Conservation (phyloP, 441 rosid genomes). For the Aquilaria agallochum region DNA sequence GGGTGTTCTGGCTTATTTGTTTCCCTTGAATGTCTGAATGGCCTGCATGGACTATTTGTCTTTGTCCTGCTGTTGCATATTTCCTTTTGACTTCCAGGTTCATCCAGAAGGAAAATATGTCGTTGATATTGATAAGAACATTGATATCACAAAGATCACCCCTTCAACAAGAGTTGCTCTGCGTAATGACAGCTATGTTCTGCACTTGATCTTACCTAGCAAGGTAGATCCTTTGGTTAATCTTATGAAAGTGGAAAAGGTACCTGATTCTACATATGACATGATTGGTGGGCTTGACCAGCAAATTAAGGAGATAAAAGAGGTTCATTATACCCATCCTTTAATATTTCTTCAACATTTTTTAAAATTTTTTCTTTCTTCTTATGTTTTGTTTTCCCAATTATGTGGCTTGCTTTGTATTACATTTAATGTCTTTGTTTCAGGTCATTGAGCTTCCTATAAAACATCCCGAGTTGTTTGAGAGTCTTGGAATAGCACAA, state of each 20-base stretch:
- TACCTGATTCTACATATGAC: slow-evolving; percentile 95
- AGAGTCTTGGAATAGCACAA: slow-evolving; percentile 95
- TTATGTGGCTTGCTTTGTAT: neutral
- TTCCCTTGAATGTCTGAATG: neutral
- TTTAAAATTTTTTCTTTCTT: too few relatives aligned
- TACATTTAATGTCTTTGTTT: neutral
- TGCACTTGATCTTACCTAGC: slow-evolving; percentile 89
- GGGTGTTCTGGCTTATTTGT: neutral
- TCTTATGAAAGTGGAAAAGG: slow-evolving; percentile 97
- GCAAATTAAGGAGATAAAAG: slow-evolving; percentile 94
- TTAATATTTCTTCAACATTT: neutral
- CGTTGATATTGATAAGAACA: slow-evolving; percentile 91
- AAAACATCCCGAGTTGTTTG: slow-evolving; percentile 86
- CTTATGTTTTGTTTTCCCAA: neutral
- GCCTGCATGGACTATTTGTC: too few relatives aligned
- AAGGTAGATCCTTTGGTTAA: slow-evolving; percentile 94
- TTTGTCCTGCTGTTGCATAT: too few relatives aligned
- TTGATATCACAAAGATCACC: slow-evolving; percentile 89
- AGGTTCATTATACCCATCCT: slow-evolving; percentile 34
- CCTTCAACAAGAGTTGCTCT: slow-evolving; percentile 98
- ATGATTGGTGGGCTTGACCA: slow-evolving; percentile 99
- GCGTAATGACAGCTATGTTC: slow-evolving; percentile 96
- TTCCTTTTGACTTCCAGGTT: slow-evolving; percentile 43
- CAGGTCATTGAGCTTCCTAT: slow-evolving; percentile 95
- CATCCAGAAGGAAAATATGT: slow-evolving; percentile 99